These are phyloP conservation scores for Amphibolis antarctica DNA, from an alignment of 106 monocot species.

Conservation along the genomic window DNA sequence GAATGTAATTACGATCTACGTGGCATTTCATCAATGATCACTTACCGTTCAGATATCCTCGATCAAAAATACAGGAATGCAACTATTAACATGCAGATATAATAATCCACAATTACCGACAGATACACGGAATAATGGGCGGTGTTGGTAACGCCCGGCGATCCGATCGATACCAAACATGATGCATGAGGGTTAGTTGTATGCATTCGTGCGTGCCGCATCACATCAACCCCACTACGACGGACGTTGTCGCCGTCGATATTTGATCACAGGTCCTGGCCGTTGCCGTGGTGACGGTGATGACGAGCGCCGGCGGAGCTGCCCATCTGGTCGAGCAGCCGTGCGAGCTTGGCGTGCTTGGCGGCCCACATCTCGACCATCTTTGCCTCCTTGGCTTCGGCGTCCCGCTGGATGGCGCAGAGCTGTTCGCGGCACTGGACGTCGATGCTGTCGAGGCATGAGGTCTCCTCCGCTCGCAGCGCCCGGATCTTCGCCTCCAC, in stretches of 20 bases:
- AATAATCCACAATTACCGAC: no score
- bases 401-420: slow-evolving; percentile 18
- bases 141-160: no score
- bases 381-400: slow-evolving; percentile 18
- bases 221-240: not conserved
- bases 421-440: slow-evolving; percentile 17
- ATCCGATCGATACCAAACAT: no score
- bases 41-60: no score
- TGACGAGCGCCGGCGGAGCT: not conserved
- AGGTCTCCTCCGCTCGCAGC: slow-evolving; percentile 15
- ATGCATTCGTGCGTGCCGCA: no score
- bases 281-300: not conserved
- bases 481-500: slow-evolving; percentile 13
- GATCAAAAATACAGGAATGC: no score
- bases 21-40: no score
- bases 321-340: slow-evolving; percentile 6
- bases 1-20: no score
- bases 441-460: slow-evolving; percentile 8
- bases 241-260: not conserved
- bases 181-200: no score
- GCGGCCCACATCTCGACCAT: slow-evolving; percentile 12
- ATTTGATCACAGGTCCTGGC: no score
- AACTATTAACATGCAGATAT: no score
- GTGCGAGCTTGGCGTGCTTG: slow-evolving; percentile 15
- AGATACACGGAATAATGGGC: no score